These are phyloP conservation scores for Truncatella angustata DNA, from an alignment of 2,329 filamentous ascomycete genomes.

Conservation along the genomic window DNA sequence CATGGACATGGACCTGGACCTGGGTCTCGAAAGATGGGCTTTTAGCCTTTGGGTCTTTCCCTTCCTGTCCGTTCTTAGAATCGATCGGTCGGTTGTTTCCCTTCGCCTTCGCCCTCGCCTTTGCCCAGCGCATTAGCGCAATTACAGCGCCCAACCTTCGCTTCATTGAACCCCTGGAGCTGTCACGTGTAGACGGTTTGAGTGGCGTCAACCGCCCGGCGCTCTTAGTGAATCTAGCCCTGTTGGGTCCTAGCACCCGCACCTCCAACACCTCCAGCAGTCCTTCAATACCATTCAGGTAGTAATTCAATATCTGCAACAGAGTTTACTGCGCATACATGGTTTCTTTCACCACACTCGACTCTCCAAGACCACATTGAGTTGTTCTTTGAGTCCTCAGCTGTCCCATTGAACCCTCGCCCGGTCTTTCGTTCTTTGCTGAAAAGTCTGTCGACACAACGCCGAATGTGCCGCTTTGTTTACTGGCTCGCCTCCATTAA, in stretches of 20 bases:
- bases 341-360: no score
- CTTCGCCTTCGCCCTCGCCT: background rate
- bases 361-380: no score
- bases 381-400: no score
- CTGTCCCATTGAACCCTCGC: no score
- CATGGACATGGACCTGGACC: background rate
- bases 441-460: no score
- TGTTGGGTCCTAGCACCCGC: background rate
- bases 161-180: background rate
- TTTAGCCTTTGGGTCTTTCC: background rate
- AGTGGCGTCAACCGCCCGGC: conserved; percentile 3
- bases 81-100: background rate
- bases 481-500: no score
- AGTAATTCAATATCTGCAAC: no score
- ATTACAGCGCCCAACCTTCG: background rate
- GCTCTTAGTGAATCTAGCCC: conserved; percentile 1
- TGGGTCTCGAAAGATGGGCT: no score
- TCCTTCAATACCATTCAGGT: conserved; percentile 7
- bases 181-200: conserved; percentile 8
- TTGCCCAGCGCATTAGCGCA: conserved; percentile 5
- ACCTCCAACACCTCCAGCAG: conserved; percentile 2
- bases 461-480: no score
- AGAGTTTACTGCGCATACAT: no score
- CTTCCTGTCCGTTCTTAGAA: background rate
- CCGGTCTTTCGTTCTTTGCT: no score